phyloP scores from a whole-genome alignment of 345 rosid genomes.

The Conringia planisiliqua region DNA sequence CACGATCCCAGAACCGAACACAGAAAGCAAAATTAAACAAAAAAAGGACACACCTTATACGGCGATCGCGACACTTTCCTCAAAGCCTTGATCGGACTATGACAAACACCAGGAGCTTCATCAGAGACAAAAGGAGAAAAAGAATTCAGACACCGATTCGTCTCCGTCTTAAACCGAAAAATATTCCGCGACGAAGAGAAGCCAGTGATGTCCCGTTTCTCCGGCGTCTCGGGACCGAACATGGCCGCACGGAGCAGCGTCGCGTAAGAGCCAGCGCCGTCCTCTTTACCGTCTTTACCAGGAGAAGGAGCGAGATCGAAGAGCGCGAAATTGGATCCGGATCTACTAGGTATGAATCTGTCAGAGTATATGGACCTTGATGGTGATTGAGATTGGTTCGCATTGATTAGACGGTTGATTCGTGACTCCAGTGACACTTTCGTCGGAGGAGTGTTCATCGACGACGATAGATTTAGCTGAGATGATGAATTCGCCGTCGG shows the following conservation, averaged over 20 bases:
- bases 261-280: constrained; percentile 64
- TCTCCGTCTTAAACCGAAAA: constrained; percentile 84
- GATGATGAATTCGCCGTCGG: constrained; percentile 29
- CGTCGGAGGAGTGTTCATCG: constrained; percentile 38
- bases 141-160: constrained; percentile 59
- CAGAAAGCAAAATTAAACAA: background rate
- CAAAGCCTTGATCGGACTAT: constrained; percentile 68
- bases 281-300: constrained; percentile 58
- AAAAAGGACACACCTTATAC: constrained; percentile 54
- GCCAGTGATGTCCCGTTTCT: constrained; percentile 46
- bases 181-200: constrained; percentile 54
- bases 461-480: constrained; percentile 44
- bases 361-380: constrained; percentile 82
- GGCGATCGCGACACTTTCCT: constrained; percentile 94
- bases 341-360: constrained; percentile 91
- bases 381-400: constrained; percentile 57
- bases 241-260: constrained; percentile 68
- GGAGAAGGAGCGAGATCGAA: constrained; percentile 61
- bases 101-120: constrained; percentile 58
- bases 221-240: constrained; percentile 84
- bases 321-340: constrained; percentile 81
- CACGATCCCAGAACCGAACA: background rate
- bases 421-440: constrained; percentile 41
- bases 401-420: constrained; percentile 70
- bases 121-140: constrained; percentile 62